A percentile compares a stretch with the other conserved stretches of the same genome.
These are phyloP conservation scores for Boletus huronensis DNA, from an alignment of 768 basidiomycete species.

Conservation along the genomic window DNA sequence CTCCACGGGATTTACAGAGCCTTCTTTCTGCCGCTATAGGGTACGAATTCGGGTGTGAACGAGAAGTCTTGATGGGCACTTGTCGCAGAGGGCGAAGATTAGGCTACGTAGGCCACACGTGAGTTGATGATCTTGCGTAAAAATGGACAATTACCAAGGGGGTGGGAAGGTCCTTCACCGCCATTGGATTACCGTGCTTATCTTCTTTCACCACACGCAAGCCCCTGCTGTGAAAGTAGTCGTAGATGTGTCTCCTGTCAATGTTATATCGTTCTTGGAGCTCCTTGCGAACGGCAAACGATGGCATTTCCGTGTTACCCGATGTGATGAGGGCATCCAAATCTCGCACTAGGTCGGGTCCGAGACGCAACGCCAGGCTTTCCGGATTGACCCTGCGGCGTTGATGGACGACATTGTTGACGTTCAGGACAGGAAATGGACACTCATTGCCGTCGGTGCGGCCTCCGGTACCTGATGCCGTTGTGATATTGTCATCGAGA, in stretches of 20 bases:
- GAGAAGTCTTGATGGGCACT: conserved; percentile 16
- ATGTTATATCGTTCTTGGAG: conserved; percentile 68
- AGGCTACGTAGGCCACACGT: conserved; percentile 18
- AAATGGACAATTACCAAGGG: conserved; percentile 20
- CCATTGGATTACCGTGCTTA: conserved; percentile 50
- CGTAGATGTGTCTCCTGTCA: conserved; percentile 73
- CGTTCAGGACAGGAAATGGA: not conserved
- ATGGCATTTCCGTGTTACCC: conserved; percentile 71
- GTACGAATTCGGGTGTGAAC: conserved; percentile 16
- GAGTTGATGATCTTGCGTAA: conserved; percentile 12
- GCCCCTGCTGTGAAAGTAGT: conserved; percentile 68
- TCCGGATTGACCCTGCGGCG: conserved; percentile 61
- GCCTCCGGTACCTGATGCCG: conserved; percentile 11
- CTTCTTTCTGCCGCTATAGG: conserved; percentile 15
- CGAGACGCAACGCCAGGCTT: conserved; percentile 62
- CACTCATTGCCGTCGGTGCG: conserved; percentile 3
- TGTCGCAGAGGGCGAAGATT: conserved; percentile 33
- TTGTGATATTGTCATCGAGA: not conserved
- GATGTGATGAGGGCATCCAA: conserved; percentile 68
- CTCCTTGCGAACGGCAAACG: conserved; percentile 64
- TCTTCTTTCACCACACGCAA: conserved; percentile 64
- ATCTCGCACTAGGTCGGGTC: conserved; percentile 63
- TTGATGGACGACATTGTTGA: conserved; percentile 20
- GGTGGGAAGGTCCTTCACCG: conserved; percentile 18
- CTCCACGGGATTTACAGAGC: conserved; percentile 23